Evolutionary conservation across 208 protist genomes (phyloP), one percentile per base, ranked within the genome.

Genomic region (Trypanosoma melophagium): DNA sequence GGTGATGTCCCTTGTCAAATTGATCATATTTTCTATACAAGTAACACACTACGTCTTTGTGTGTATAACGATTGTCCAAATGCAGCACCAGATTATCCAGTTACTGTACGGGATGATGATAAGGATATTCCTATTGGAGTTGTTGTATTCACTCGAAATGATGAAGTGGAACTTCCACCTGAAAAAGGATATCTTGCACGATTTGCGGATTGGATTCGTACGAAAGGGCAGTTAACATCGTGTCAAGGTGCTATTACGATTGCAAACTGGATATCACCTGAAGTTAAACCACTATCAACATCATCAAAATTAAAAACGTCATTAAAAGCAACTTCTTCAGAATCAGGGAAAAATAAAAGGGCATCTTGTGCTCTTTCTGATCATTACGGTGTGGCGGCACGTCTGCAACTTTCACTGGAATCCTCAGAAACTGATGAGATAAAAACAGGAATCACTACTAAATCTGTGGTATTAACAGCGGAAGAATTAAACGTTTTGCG

Each of bases 371-470:
- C 90, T 9, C 55, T 96, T 16, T 96, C 90, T 1, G 90, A 96
- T 58, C 90, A 96, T 83, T 96, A 87, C 66, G 90, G 90, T 16
- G 90, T 96, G n/a, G 87, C 87, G 9, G 79, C 80, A 14, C 52
- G 79, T 19, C 76, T 96, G n/a, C 54, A 56, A 12, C 64, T 91
- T 60, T 66, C 41, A 21, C 14, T 44, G 66, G 21, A 52, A 42
- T 50, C 44, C 42, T 14, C 31, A 14, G 7, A 12, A 31, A 9
- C 5, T 42, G 22, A 10, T 35, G 28, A 22, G 9, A n/a, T 24
- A 7, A 22, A 19, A 14, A 22, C 8, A 47, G 9, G 19, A 38
- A 0, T 0, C 56, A 35, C 28, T 35, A 7, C 28, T 45, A 19
- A 14, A 22, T 50, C 38, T 21, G 8, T 64, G 14, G 24, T 19